These are phyloP conservation scores for Neospermospora avenae DNA, from an alignment of 2,329 filamentous ascomycete genomes.

Conservation along the genomic window DNA sequence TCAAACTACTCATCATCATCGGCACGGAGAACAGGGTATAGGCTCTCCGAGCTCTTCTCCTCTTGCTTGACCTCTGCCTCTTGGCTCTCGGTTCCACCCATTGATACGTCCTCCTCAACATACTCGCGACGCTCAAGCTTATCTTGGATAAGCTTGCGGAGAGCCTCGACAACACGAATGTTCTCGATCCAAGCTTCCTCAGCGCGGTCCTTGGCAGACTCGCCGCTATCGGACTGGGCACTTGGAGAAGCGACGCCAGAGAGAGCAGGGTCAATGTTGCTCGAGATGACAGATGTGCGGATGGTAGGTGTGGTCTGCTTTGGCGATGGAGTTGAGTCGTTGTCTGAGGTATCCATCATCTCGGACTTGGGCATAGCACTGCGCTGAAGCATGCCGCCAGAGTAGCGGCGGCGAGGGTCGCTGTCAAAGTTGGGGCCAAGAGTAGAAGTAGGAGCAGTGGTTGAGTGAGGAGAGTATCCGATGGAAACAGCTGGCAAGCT, in stretches of 20 bases:
- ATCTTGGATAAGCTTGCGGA: conserved; percentile 55
- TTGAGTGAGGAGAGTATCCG: conserved; percentile 65
- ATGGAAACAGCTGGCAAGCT: conserved; percentile 68
- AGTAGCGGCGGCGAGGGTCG: conserved; percentile 62
- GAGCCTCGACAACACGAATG: conserved; percentile 60
- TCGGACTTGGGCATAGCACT: conserved; percentile 42
- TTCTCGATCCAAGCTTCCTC: conserved; percentile 65
- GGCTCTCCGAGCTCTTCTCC: conserved; percentile 18
- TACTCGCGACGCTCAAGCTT: conserved; percentile 57
- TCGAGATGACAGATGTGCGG: conserved; percentile 29
- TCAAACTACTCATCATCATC: conserved; percentile 24
- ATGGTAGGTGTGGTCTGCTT: conserved; percentile 24
- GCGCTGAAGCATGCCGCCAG: conserved; percentile 64
- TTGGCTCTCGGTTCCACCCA: conserved; percentile 18
- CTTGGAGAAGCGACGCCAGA: conserved; percentile 51
- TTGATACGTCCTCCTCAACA: conserved; percentile 33
- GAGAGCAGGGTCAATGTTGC: conserved; percentile 35
- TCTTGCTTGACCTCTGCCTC: conserved; percentile 4
- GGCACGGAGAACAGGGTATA: conserved; percentile 27
- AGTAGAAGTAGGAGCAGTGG: conserved; percentile 63
- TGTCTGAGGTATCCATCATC: conserved; percentile 32
- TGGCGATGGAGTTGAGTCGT: conserved; percentile 28
- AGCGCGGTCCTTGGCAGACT: conserved; percentile 53
- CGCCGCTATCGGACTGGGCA: conserved; percentile 50
- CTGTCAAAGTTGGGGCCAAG: conserved; percentile 65